Conservation (phyloP, 2,329 filamentous ascomycete species). For the Ophiostoma montium region DNA sequence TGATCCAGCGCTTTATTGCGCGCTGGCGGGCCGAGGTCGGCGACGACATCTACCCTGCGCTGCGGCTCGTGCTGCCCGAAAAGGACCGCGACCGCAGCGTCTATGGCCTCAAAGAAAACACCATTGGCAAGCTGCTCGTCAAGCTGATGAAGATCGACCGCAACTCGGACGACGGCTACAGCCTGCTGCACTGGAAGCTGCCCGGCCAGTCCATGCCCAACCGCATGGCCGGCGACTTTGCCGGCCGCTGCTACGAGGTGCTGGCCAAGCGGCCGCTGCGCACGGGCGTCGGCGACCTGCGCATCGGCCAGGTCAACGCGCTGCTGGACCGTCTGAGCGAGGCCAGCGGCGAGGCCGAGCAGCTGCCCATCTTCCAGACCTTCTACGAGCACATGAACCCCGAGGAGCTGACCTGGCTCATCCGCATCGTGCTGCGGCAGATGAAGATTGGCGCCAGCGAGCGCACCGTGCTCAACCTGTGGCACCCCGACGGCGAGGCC, state of each 20-base stretch:
- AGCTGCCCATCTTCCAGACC: slow-evolving; percentile 63
- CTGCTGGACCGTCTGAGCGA: slow-evolving; percentile 65
- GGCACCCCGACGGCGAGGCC: slow-evolving; percentile 64
- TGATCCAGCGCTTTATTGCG: slow-evolving; percentile 76
- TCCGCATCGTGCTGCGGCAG: slow-evolving; percentile 78
- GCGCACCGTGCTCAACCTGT: slow-evolving; percentile 71
- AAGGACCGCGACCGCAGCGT: slow-evolving; percentile 86
- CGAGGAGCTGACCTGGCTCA: slow-evolving; percentile 85
- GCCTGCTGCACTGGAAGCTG: slow-evolving; percentile 81
- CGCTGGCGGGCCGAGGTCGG: slow-evolving; percentile 83
- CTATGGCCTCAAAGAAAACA: slow-evolving; percentile 88
- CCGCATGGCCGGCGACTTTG: slow-evolving; percentile 76
- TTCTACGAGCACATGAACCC: slow-evolving; percentile 90
- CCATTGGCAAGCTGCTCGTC: slow-evolving; percentile 79
- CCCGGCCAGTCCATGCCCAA: slow-evolving; percentile 53
- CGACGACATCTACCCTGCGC: slow-evolving; percentile 80
- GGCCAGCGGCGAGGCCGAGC: slow-evolving; percentile 67
- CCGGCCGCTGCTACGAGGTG: slow-evolving; percentile 75
- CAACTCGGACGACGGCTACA: slow-evolving; percentile 77
- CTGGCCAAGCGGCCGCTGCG: slow-evolving; percentile 71
- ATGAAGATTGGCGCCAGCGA: slow-evolving; percentile 68
- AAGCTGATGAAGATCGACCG: slow-evolving; percentile 86
- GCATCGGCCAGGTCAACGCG: slow-evolving; percentile 78
- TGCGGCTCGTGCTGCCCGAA: slow-evolving; percentile 82
- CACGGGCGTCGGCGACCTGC: slow-evolving; percentile 61